Evolutionary conservation across 805 yeast genomes (phyloP).

Genomic region (Schwanniomyces vanrijiae): DNA sequence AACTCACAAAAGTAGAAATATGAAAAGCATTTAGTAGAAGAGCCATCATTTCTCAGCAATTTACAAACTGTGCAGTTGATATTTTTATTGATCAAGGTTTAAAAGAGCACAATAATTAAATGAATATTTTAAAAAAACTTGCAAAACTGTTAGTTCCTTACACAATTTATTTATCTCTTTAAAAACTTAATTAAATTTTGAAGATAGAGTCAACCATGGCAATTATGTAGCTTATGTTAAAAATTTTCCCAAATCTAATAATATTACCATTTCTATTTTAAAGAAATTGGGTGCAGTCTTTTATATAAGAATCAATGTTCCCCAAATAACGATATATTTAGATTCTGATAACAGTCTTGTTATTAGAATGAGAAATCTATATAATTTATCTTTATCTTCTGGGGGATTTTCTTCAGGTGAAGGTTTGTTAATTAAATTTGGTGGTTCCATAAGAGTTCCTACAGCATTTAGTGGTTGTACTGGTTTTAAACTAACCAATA

Average conservation of each 20-base stretch:
- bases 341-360: constrained; percentile 46
- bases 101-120: constrained; percentile 26
- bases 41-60: constrained; percentile 42
- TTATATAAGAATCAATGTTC: constrained; percentile 54
- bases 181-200: constrained; percentile 46
- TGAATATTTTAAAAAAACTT: constrained; percentile 14
- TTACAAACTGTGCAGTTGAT: constrained; percentile 44
- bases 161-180: constrained; percentile 32
- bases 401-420: constrained; percentile 61
- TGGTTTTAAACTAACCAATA: constrained; percentile 41
- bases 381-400: constrained; percentile 39
- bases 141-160: constrained; percentile 22
- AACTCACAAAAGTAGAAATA: constrained; percentile 35
- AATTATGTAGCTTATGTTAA: constrained; percentile 43
- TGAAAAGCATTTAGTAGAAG: constrained; percentile 43
- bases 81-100: constrained; percentile 60
- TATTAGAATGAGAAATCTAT: constrained; percentile 49
- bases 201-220: constrained; percentile 48
- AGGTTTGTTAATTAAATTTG: constrained; percentile 44
- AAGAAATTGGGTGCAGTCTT: constrained; percentile 52
- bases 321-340: constrained; percentile 50
- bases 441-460: constrained; percentile 50
- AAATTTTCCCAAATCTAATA: constrained; percentile 21
- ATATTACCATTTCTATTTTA: constrained; percentile 39
- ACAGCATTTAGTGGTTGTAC: constrained; percentile 42